Evolutionary conservation across 352 stramenopile genomes (phyloP), one percentile per base, ranked within the genome.

Genomic region (Phytophthora boehmeriae): DNA sequence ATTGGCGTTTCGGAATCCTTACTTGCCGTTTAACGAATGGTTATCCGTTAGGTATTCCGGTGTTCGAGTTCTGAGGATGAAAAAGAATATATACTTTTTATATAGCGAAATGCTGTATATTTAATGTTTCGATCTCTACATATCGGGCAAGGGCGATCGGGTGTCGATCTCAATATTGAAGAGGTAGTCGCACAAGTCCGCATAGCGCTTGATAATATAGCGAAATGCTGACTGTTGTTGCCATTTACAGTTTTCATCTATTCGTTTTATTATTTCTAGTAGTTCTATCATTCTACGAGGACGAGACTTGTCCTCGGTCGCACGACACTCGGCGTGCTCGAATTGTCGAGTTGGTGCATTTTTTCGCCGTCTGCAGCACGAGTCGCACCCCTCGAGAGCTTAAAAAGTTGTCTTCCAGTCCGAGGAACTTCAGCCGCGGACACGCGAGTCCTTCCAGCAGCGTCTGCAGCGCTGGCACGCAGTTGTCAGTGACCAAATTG

Each of bases 401-500:
- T 45, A 94, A 59, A 53, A 91, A 52, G n/a, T 94, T 94, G 65
- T 92, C 83, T 47, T 94, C 85, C 9, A 94, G 74, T 0, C 85
- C 85, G 23, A 94, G 70, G 43, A 93, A 93, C 4, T 75, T 71
- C 48, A 93, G 54, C 9, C 68, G 67, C 13, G 80, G 75, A 45
- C 77, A 90, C 6, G 62, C 27, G 2, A 63, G 59, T 13, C 61
- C 62, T 4, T 58, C 49, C 9, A 91, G 41, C 48, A 92, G 47
- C 9, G 46, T 62, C 19, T 79, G 75, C 25, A 92, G 49, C 16
- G 83, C 65, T 5, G 52, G 34, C 17, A 90, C 85, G 45, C 80
- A 87, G 58, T 89, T 90, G 68, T 93, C 83, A 9, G 85, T 92
- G 63, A 93, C 80, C 48, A 93, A 68, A 68, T 93, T 93, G 28